Evolutionary conservation across 345 rosid genomes (phyloP), one percentile per base, ranked within the genome.

Genomic region (Bretschneidera sinensis): DNA sequence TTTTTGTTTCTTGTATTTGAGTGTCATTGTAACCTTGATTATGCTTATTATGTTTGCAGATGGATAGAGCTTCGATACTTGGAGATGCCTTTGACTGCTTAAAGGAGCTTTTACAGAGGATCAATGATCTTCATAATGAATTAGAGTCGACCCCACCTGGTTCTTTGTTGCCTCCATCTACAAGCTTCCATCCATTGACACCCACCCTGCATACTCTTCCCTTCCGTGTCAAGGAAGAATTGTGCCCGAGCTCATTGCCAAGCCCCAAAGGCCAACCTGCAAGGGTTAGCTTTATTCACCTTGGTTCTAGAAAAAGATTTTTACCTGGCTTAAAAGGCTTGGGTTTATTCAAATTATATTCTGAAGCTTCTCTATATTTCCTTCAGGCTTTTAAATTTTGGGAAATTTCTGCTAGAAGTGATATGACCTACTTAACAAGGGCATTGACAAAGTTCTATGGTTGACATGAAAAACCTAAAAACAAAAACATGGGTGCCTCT

Each of bases 41-140:
- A 57, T 50, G 43, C 25, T 54, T 65, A 24, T 72, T 51, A n/a
- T 71, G 61, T 54, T 55, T 54, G 55, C 81, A 92, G 96, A 92
- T 92, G 98, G 98, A 92, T 70, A 82, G 98, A 74, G 98, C 98
- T 63, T 92, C 98, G 21, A 92, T 92, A 67, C 91, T 92, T 14
- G 98, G 96, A 66, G 98, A 92, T 74, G 91, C 98, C 39, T 83
- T 92, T 68, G 98, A 92, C 69, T 92, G 89, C 72, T 79, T 92
- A 21, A 92, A 89, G 85, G 98, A 92, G 74, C 95, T 92, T 24
- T 78, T 89, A 59, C 98, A 89, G 54, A 86, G 95, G 81, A 92
- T 92, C 71, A 92, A 76, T 74, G 96, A 89, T 71, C 90, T 92
- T 35, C 96, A 92, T 64, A 83, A 80, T 22, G 98, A 92, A 66